Conservation (phyloP, 2,329 filamentous ascomycete species). For the Epichloe amarillans region DNA sequence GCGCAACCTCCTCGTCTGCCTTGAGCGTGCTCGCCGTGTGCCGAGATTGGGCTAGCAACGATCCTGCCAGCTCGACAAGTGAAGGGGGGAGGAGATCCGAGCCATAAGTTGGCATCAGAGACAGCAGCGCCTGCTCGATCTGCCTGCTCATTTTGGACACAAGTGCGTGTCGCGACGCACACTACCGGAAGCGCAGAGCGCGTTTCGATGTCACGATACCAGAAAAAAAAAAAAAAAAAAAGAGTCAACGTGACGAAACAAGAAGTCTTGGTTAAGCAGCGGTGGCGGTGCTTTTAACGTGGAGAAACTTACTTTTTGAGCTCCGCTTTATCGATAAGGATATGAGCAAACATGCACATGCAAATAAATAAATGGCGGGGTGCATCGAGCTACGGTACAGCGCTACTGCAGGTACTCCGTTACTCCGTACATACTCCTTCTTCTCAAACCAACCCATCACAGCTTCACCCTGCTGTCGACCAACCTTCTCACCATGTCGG, state of each 20-base stretch:
- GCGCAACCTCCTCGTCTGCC: conserved; percentile 75
- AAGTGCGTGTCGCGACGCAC: not conserved
- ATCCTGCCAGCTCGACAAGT: conserved; percentile 59
- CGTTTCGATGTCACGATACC: no score
- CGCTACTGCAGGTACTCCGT: no score
- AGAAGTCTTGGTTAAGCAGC: no score
- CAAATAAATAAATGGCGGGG: no score
- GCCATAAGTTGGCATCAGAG: conserved; percentile 59
- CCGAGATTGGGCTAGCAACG: conserved; percentile 68
- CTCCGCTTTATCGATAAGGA: no score
- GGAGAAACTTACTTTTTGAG: no score
- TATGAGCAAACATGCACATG: no score
- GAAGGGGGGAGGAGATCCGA: conserved; percentile 54
- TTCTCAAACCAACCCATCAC: not conserved
- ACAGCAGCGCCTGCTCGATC: conserved; percentile 59
- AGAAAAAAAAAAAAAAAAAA: no score
- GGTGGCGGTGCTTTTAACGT: no score
- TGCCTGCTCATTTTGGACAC: conserved; percentile 51
- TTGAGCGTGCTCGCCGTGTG: conserved; percentile 66
- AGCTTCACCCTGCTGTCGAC: not conserved
- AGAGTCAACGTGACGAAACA: no score
- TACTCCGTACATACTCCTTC: no score
- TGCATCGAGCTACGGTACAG: no score
- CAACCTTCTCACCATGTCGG: conserved; percentile 35
- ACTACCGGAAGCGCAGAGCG: not conserved